Evolutionary conservation across 371 early-diverging fungal species (phyloP), one percentile per base, ranked within the genome.

Genomic region (Encephalitozoon intestinalis): DNA sequence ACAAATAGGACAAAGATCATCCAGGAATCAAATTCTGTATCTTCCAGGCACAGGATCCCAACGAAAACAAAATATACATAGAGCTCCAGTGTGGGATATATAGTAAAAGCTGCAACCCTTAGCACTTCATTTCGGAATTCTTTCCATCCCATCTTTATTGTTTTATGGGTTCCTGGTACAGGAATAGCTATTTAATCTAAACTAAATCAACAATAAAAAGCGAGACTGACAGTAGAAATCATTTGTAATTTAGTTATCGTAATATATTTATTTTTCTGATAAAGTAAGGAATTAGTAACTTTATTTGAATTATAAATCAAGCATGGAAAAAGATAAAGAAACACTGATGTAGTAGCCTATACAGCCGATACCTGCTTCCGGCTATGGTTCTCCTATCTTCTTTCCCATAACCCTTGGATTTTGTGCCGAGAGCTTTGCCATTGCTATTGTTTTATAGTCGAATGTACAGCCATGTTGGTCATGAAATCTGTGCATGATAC

Each of bases 391-490:
- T 15, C 51, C 46, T 25, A 83, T 58, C 67, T 81, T 81, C 50
- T 69, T 76, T 12, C 71, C 70, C 39, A 70, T 46, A 12, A 86
- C 54, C 73, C 74, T 78, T 53, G 84, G 83, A 73, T 86, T 86
- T 46, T 83, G 75, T 51, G 76, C 73, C 49, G 68, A 74, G 11
- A 86, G 76, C 39, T 76, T 78, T 31, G 72, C 43, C 15, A 73
- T 78, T 28, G 77, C 77, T 43, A 77, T 76, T 70, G 30, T 50
- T 53, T 75, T 76, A 58, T 76, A 82, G 76, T 86, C 84, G 68
- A 79, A 86, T n/a, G 77, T 44, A 63, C 86, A 86, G 37, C 70
- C 69, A 73, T 86, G 86, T 73, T 86, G 81, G 51, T 84, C 84
- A 49, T 74, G 69, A 65, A 83, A 84, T 78, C 84, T 70, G 69